Base-by-base conservation (phyloP, 73 alveolate genomes). In the Paramecium octaurelia region DNA sequence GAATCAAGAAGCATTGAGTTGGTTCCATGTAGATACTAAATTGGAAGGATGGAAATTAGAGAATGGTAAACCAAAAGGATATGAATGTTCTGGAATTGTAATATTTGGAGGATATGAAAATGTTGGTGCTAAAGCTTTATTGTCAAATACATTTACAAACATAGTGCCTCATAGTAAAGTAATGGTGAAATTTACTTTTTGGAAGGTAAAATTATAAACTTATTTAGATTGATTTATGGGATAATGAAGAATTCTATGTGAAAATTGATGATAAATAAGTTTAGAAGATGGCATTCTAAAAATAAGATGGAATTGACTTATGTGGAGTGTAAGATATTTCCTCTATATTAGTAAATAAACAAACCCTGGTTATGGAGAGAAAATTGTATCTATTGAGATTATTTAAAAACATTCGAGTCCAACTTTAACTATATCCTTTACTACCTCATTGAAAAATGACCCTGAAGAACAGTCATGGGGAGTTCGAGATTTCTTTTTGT, bases 91-190 rank as follows among this genome's bases (percentile, higher is more conserved):
- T 23, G 91, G 91, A 6, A 43, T 80, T 6, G 91, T 80, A 31
- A 18, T 80, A 80, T 80, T 80, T 80, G 91, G 91, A 20, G 91
- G 91, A 12, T 80, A 80, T 48, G 91, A 80, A 44, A 80, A 80
- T 80, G 31, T 80, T 43, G 91, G 91, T 38, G 43, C 31, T 9
- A 43, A 40, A 11, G 46, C 91, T 3, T 34, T 80, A 44, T 24
- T 80, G 6, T 42, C 76, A 11, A 80, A 43, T 23, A 42, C 70
- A 80, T 2, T 80, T 24, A 46, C 76, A 44, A 48, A 48, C 14
- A 2, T 80, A 46, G 76, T 48, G 0, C 91, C 91, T 44, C 91
- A 80, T 48, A 24, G 43, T 43, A 80, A 46, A 80, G 27, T 80
- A 0, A 80, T 80, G 91, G 31, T 80, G 48, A 80, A 80, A 48